Base-by-base conservation (phyloP, 257 asterid genomes). In the Capsicum pubescens region DNA sequence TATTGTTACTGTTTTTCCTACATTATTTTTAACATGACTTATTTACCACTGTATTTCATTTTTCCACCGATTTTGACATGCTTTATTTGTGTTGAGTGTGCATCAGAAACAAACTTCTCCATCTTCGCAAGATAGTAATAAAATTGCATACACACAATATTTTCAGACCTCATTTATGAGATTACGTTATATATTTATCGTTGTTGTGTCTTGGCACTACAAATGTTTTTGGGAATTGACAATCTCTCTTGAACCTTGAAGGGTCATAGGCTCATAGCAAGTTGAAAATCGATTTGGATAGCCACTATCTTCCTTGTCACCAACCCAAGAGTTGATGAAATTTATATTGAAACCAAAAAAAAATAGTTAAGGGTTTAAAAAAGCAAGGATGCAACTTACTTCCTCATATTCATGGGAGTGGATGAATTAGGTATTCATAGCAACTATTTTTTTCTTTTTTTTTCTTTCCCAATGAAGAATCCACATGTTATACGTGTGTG, bases 401-500 rank as follows among this genome's bases (percentile, higher is more conserved):
- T 74, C 81, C 61, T 50, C 81, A 74, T 48, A 74, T 19, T 74
- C 81, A 74, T 50, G 61, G 21, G 44, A 74, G 81, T 74, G 61
- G 81, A 74, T 74, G 46, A 74, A 50, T 74, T 74, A 50, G 81
- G 61, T 50, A 74, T 7, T 50, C 61, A 3, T 19, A 48, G n/a
- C 58, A 71, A 71, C 79, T 71, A 71, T n/a, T n/a, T n/a, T 71
- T 71, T n/a, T 10, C 36, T 12, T 44, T 1, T 72, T 12, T 52
- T 12, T 52, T 74, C 81, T 74, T 74, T 74, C 61, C 5, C 80
- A 72, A 48, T 12, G 59, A 26, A 19, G 60, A 48, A 72, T 48
- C 44, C 60, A 74, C 81, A 74, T 48, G 80, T 42, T 5, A 35
- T 50, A 50, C 81, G 44, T 12, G 12, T 74, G 61, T 74, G 61